A percentile compares a stretch with the other conserved stretches of the same genome.
phyloP scores from a whole-genome alignment of 2,329 filamentous ascomycete species.

The Cladosporium cucumerinum region DNA sequence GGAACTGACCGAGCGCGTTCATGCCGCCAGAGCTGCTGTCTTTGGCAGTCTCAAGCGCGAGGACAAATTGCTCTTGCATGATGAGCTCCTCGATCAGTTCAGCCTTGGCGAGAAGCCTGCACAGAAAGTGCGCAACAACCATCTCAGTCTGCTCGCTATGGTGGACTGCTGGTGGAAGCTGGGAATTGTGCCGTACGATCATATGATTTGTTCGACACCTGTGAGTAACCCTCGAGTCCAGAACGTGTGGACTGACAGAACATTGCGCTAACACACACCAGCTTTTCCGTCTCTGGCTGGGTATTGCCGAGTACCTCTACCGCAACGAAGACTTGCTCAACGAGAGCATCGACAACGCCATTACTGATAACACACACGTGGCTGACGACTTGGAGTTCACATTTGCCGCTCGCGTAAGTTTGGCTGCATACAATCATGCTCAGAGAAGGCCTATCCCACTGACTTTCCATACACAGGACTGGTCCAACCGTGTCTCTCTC shows the following conservation, averaged over 20 bases:
- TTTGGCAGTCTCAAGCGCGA: slow-evolving; percentile 50
- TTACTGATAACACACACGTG: slow-evolving; percentile 88
- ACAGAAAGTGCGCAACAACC: slow-evolving; percentile 79
- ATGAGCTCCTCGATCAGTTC: slow-evolving; percentile 84
- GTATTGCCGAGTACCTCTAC: slow-evolving; percentile 96
- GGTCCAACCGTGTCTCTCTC: slow-evolving; percentile 89
- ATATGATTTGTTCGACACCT: slow-evolving; percentile 98
- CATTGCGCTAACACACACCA: slow-evolving; percentile 28
- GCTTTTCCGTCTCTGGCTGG: slow-evolving; percentile 92
- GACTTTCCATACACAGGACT: slow-evolving; percentile 52
- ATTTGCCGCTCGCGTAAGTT: slow-evolving; percentile 74
- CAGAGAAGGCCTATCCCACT: neutral
- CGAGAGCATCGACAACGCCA: slow-evolving; percentile 78
- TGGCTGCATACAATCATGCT: neutral
- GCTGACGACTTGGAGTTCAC: slow-evolving; percentile 96
- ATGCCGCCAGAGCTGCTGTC: slow-evolving; percentile 73
- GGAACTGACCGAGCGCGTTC: slow-evolving; percentile 71
- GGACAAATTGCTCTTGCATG: slow-evolving; percentile 67
- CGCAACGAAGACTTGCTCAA: slow-evolving; percentile 76
- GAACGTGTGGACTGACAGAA: neutral
- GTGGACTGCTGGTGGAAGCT: slow-evolving; percentile 97
- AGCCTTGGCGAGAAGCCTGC: slow-evolving; percentile 69
- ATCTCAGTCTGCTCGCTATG: slow-evolving; percentile 89
- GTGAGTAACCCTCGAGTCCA: slow-evolving; percentile 42
- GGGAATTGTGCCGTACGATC: slow-evolving; percentile 92